Percentiles rank a stretch among this genome's conserved stretches.
These are phyloP conservation scores for Podaxis rugospora DNA, from an alignment of 768 basidiomycete species.

Conservation along the genomic window DNA sequence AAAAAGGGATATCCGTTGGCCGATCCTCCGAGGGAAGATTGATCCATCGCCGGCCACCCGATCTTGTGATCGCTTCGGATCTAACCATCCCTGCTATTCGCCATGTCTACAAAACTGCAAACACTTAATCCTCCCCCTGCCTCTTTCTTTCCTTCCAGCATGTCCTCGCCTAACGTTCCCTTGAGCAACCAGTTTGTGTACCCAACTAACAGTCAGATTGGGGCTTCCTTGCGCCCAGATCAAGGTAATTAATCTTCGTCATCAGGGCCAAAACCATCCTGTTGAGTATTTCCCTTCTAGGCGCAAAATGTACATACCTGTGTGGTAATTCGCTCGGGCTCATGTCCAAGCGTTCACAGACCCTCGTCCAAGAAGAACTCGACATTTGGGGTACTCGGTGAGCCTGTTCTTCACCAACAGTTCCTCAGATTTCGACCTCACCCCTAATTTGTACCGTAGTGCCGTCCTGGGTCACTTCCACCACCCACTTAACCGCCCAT, in stretches of 20 bases:
- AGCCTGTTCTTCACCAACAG: slow-evolving; percentile 15
- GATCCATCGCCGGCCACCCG: slow-evolving; percentile 9
- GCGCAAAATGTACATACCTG: slow-evolving; percentile 70
- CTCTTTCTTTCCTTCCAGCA: slow-evolving; percentile 10
- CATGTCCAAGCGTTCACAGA: slow-evolving; percentile 66
- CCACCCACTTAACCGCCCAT: slow-evolving; percentile 81
- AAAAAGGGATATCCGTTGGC: neutral
- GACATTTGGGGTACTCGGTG: slow-evolving; percentile 76
- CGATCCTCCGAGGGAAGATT: neutral
- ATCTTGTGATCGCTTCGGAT: slow-evolving; percentile 7
- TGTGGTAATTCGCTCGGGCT: slow-evolving; percentile 95
- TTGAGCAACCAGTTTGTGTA: slow-evolving; percentile 51
- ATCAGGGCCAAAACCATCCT: slow-evolving; percentile 4
- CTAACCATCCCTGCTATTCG: slow-evolving; percentile 1
- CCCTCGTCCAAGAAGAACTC: slow-evolving; percentile 78
- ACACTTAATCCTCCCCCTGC: neutral
- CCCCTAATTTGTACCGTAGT: slow-evolving; percentile 33
- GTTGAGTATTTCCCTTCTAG: slow-evolving; percentile 23
- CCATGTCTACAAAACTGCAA: neutral
- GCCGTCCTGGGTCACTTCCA: slow-evolving; percentile 86
- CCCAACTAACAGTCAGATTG: slow-evolving; percentile 50
- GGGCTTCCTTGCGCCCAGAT: slow-evolving; percentile 33
- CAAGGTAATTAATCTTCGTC: slow-evolving; percentile 26
- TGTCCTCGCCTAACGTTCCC: slow-evolving; percentile 26
- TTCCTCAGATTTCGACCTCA: slow-evolving; percentile 8